A percentile compares a stretch with the other conserved stretches of the same genome.
Evolutionary conservation across 2,329 filamentous ascomycete species (phyloP).

Genomic region (Mollisiaceae sp.): DNA sequence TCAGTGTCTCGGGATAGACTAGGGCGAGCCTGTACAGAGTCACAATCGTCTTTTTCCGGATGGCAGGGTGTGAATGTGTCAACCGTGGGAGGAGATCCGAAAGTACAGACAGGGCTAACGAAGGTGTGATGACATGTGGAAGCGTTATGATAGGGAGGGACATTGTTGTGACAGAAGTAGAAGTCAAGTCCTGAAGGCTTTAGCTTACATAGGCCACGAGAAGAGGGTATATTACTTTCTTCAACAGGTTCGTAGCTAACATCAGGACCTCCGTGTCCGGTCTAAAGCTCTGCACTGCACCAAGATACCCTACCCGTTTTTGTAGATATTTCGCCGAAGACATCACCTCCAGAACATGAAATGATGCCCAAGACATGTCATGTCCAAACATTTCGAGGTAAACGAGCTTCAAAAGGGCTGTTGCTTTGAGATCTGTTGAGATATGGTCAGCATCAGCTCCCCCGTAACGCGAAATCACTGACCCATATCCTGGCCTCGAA

Average conservation of each 20-base stretch:
- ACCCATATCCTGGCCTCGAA: conserved; percentile 93
- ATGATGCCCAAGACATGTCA: conserved; percentile 99
- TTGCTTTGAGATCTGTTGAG: conserved; percentile 84
- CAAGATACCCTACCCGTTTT: conserved; percentile 93
- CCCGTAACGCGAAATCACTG: conserved; percentile 42
- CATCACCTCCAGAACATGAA: conserved; percentile 99
- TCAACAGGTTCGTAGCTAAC: conserved; percentile 94
- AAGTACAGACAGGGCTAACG: conserved; percentile 86
- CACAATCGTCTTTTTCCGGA: conserved; percentile 95
- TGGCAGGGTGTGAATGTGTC: conserved; percentile 81
- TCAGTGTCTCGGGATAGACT: conserved; percentile 93
- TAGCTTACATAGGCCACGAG: conserved; percentile 21
- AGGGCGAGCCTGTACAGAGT: conserved; percentile 91
- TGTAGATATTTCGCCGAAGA: conserved; percentile 92
- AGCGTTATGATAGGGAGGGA: conserved; percentile 86
- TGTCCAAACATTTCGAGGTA: conserved; percentile 99
- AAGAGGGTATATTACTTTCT: conserved; percentile 67
- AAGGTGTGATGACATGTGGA: conserved; percentile 93
- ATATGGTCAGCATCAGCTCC: conserved; percentile 12
- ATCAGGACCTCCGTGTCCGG: conserved; percentile 96
- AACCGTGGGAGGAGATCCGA: conserved; percentile 85
- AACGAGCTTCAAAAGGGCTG: conserved; percentile 90
- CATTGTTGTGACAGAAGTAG: conserved; percentile 75
- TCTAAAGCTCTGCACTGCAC: conserved; percentile 93
- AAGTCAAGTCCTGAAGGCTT: conserved; percentile 68